Evolutionary conservation across 371 early-diverging fungal species (phyloP).

Genomic region (Coemansia sp.): DNA sequence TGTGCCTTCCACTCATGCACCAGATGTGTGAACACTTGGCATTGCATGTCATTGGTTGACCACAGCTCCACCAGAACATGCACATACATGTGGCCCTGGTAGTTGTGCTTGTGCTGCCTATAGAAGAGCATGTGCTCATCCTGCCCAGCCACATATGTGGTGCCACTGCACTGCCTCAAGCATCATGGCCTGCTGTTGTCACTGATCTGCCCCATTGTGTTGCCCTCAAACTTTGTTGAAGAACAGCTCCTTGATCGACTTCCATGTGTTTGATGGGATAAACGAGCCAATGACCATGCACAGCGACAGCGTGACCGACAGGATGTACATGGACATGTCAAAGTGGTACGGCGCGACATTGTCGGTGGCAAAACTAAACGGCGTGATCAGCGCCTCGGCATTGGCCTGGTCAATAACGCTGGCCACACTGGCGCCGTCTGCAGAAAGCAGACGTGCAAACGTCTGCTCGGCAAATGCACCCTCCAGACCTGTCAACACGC

Average conservation of each 20-base stretch:
- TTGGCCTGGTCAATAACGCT: conserved; percentile 26
- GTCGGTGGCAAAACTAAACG: conserved; percentile 34
- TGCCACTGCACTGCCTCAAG: conserved; percentile 1
- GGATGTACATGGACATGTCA: conserved; percentile 45
- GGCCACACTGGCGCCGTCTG: conserved; percentile 5
- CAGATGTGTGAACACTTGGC: conserved; percentile 81
- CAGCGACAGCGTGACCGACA: conserved; percentile 41
- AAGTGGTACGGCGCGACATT: conserved; percentile 48
- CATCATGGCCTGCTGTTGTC: neutral
- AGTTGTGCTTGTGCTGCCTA: conserved; percentile 75
- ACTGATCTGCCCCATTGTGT: conserved; percentile 2
- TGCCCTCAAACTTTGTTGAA: conserved; percentile 24
- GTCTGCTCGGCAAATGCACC: conserved; percentile 22
- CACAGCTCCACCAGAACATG: conserved; percentile 70
- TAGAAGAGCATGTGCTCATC: conserved; percentile 50
- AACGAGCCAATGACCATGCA: conserved; percentile 45
- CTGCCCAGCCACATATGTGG: conserved; percentile 17
- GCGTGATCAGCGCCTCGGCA: conserved; percentile 31
- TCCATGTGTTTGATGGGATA: conserved; percentile 52
- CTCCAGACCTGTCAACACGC: conserved; percentile 21
- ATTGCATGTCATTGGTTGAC: conserved; percentile 63
- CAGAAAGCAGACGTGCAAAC: conserved; percentile 2
- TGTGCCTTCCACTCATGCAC: conserved; percentile 95
- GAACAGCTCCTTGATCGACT: conserved; percentile 46
- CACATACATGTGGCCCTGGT: conserved; percentile 75